Evolutionary conservation across 352 stramenopile species (phyloP).

Genomic region (Globisporangium carolinianum): DNA sequence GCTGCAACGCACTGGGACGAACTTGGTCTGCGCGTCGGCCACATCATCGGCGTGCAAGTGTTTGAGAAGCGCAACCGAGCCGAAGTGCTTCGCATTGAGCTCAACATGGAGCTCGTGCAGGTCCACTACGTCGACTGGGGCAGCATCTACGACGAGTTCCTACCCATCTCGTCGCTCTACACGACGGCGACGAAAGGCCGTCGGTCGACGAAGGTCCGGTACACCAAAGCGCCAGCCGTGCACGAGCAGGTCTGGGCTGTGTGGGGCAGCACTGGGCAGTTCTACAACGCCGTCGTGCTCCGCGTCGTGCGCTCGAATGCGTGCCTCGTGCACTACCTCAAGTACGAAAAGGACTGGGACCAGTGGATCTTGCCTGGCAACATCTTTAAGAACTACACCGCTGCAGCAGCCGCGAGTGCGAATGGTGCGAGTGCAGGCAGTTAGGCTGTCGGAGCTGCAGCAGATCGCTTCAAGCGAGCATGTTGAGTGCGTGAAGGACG

Average conservation of each 20-base stretch:
- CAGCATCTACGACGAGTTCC: constrained; percentile 78
- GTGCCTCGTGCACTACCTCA: constrained; percentile 76
- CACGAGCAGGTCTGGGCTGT: constrained; percentile 69
- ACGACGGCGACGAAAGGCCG: constrained; percentile 14
- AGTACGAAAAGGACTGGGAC: constrained; percentile 83
- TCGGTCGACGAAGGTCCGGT: constrained; percentile 40
- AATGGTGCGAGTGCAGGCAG: too few relatives aligned
- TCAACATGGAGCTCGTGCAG: constrained; percentile 68
- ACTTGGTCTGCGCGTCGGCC: constrained; percentile 45
- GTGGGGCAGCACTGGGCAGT: constrained; percentile 59
- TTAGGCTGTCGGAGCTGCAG: background rate
- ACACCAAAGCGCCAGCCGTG: constrained; percentile 58
- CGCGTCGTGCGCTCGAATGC: constrained; percentile 74
- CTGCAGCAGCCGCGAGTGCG: background rate
- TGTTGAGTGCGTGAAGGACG: background rate
- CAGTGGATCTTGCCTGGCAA: constrained; percentile 73
- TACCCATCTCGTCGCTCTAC: constrained; percentile 59
- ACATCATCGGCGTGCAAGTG: constrained; percentile 68
- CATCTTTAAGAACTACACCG: constrained; percentile 72
- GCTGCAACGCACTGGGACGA: constrained; percentile 57
- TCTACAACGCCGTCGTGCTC: constrained; percentile 76
- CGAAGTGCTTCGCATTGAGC: constrained; percentile 51
- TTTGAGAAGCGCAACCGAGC: constrained; percentile 71
- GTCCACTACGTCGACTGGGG: constrained; percentile 79
- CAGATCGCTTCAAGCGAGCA: background rate